Base-by-base conservation (phyloP, 2,329 filamentous ascomycete genomes). In the Trichoderma aggressivum region DNA sequence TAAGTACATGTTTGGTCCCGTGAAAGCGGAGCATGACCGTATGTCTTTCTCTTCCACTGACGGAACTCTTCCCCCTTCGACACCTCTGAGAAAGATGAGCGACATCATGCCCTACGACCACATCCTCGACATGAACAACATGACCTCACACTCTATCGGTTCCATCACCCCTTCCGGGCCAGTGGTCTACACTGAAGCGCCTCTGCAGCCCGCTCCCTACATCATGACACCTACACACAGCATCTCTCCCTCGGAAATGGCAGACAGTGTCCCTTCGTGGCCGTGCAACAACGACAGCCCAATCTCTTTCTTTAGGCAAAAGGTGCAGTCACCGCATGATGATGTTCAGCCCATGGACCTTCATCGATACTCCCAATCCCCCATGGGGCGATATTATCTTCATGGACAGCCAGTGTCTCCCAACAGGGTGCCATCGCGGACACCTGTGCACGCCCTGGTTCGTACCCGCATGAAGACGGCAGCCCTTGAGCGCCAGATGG, bases 391-490 rank as follows among this genome's bases (percentile, higher is more conserved):
- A 21, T 81, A 78, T 55, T 76, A 79, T 61, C 56, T 80, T 5
- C 78, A 81, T 24, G 76, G 77, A n/a, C 75, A 78, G 2, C 75
- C 77, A 16, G 24, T 39, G 26, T 81, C 80, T 7, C 79, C 80
- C 4, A 78, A 78, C 74, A 77, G 75, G 26, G 76, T 79, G 62
- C 78, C 80, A 30, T 75, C 78, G 5, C 81, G 82, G 64, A 80
- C 78, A 5, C 81, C 82, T 61, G 80, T 82, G 67, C 81, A 82
- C 74, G 78, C 83, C 71, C 80, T 81, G 75, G 77, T 84, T 6
- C 80, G 82, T 56, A 80, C 82, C 11, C 83, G 84, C 74, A 81
- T 82, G 69, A 85, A 81, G 78, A 83, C 82, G 1, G 79, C 77
- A 2, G 83, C 82, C 11, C 80, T 87, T 0, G 84, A 85, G 34